Evolutionary conservation across 257 asterid genomes (phyloP), one percentile per base, ranked within the genome.

Genomic region (Ajuga chamaepitys): DNA sequence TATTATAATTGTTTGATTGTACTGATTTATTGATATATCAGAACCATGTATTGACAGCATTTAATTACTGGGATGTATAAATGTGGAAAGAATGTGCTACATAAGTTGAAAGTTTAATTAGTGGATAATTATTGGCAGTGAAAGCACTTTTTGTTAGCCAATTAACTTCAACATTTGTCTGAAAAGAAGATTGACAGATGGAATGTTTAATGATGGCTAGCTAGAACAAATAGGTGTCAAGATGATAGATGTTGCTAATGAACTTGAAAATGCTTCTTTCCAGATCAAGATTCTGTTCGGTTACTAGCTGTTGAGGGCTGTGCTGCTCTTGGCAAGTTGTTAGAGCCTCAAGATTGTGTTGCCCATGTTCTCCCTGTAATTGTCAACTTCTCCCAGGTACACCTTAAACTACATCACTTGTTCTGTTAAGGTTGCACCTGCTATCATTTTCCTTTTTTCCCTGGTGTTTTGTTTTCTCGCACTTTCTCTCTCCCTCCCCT

Each of bases 221-320:
- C 42, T 34, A 16, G 28, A 58, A 0, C 13, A 16, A 24, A 51
- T 66, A 55, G 44, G 66, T 50, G 10, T 21, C 55, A 30, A 55
- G 37, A 25, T 51, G 26, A 9, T 68, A 50, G 12, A 24, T 42
- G 54, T 25, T 67, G 62, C 47, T 37, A 20, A 18, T 18, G 40
- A 59, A 47, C 54, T 47, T 4, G 69, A 24, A 25, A 67, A 18
- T 44, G 58, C 30, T 64, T 32, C 18, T 50, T 74, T 71, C 10
- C 84, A 89, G 97, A 87, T 82, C 97, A 89, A 78, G 97, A 89
- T 71, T 89, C 97, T 46, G 95, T 89, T 64, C 95, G 97, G 6
- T 79, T 89, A 68, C 81, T 89, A 40, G 97, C 97, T 70, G 97
- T 89, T 38, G 97, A 89, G 72, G 86, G 95, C 45, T 89, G 95